phyloP scores from a whole-genome alignment of 2,329 filamentous ascomycete species.

The Keithomyces neogunnii region DNA sequence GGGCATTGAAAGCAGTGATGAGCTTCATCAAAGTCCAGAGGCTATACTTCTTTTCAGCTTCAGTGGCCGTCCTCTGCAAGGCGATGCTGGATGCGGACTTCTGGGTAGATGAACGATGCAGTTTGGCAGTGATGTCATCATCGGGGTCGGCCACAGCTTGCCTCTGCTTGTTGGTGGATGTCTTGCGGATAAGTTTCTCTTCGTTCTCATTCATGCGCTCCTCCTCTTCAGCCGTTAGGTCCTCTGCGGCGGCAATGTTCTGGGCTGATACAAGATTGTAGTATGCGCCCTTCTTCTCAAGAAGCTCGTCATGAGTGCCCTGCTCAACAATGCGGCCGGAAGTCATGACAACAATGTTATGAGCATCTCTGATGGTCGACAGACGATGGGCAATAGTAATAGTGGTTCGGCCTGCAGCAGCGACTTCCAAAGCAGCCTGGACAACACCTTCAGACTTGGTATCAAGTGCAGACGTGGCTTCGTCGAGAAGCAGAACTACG shows the following conservation, averaged over 20 bases:
- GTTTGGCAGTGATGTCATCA: conserved; percentile 50
- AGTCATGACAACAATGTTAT: conserved; percentile 94
- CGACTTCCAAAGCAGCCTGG: conserved; percentile 82
- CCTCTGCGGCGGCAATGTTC: conserved; percentile 59
- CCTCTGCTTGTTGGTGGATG: conserved; percentile 30
- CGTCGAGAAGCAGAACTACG: conserved; percentile 74
- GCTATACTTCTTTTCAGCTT: conserved; percentile 51
- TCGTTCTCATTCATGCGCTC: conserved; percentile 41
- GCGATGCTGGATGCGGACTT: conserved; percentile 62
- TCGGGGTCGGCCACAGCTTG: conserved; percentile 47
- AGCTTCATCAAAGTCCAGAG: conserved; percentile 71
- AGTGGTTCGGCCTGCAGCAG: conserved; percentile 79
- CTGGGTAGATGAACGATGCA: conserved; percentile 45
- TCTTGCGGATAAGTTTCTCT: conserved; percentile 40
- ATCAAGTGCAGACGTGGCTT: conserved; percentile 89
- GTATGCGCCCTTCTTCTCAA: conserved; percentile 66
- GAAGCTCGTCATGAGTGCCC: conserved; percentile 74
- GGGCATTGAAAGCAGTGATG: conserved; percentile 69
- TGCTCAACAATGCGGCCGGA: conserved; percentile 84
- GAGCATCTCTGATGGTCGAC: conserved; percentile 86
- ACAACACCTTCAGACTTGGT: conserved; percentile 93
- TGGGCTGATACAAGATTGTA: conserved; percentile 82
- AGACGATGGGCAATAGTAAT: conserved; percentile 94
- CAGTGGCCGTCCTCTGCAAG: conserved; percentile 46
- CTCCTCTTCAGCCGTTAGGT: conserved; percentile 42